Evolutionary conservation across 192 early-diverging fungal genomes (phyloP).

Genomic region (Coemansia sp.): DNA sequence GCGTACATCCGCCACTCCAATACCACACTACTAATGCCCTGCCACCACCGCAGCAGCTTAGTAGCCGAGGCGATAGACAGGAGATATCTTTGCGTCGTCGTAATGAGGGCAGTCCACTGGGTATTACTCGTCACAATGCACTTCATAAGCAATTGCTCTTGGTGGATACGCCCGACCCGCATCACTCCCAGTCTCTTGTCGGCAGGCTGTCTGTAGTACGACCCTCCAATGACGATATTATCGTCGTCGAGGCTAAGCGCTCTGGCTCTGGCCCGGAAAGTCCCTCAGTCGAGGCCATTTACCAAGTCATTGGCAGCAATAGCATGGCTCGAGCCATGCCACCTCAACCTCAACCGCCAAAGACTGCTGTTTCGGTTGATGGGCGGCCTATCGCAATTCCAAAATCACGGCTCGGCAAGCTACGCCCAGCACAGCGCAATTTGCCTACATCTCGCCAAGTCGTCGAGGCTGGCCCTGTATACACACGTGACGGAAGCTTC

Average conservation of each 20-base stretch:
- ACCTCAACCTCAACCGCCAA: neutral
- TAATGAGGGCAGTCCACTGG: constrained; percentile 13
- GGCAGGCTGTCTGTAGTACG: constrained; percentile 29
- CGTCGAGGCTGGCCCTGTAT: constrained; percentile 14
- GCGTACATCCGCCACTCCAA: constrained; percentile 8
- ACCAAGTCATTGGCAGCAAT: constrained; percentile 21
- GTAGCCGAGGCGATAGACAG: neutral
- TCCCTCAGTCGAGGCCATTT: constrained; percentile 27
- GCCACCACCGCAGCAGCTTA: neutral
- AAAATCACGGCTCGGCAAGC: constrained; percentile 32
- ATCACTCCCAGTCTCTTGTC: constrained; percentile 13
- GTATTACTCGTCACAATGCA: constrained; percentile 15
- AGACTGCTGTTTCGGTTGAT: neutral
- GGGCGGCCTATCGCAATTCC: constrained; percentile 33
- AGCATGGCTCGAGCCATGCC: neutral
- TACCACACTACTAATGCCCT: neutral
- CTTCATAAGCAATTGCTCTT: constrained; percentile 37
- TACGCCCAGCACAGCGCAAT: constrained; percentile 37
- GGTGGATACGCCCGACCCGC: constrained; percentile 14
- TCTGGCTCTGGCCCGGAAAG: neutral
- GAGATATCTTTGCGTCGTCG: neutral
- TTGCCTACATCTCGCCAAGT: constrained; percentile 43
- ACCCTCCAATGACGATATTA: constrained; percentile 14
- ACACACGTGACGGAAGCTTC: constrained; percentile 15
- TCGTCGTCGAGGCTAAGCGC: constrained; percentile 23